These are phyloP conservation scores for Prunus yedoensis DNA, from an alignment of 331 rosid genomes.

Conservation along the genomic window DNA sequence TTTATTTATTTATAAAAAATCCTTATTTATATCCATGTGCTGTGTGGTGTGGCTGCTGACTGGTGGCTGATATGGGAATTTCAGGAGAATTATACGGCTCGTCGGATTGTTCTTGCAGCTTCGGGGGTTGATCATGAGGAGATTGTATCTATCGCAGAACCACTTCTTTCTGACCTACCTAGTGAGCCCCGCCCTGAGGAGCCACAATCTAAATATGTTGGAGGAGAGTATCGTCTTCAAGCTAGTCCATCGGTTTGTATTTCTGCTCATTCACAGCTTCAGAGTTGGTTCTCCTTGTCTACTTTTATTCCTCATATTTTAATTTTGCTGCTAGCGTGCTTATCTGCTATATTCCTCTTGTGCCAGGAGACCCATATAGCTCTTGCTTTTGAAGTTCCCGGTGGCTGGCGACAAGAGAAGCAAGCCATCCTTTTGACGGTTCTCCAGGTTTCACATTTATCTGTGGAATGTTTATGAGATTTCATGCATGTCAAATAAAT, in stretches of 20 bases:
- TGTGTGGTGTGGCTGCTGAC: slow-evolving; percentile 21
- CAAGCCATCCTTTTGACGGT: slow-evolving; percentile 83
- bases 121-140: slow-evolving; percentile 88
- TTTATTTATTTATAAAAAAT: background rate
- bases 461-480: slow-evolving; percentile 1
- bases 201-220: slow-evolving; percentile 78
- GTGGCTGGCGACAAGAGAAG: slow-evolving; percentile 85
- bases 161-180: slow-evolving; percentile 86
- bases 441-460: slow-evolving; percentile 63
- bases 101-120: slow-evolving; percentile 94
- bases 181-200: slow-evolving; percentile 44
- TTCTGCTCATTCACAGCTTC: background rate
- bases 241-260: slow-evolving; percentile 74
- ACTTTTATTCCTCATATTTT: background rate
- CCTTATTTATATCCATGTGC: background rate
- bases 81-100: slow-evolving; percentile 95
- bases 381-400: slow-evolving; percentile 89
- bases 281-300: slow-evolving; percentile 9
- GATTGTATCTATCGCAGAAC: slow-evolving; percentile 75
- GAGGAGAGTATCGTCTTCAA: slow-evolving; percentile 90
- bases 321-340: slow-evolving; percentile 11
- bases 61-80: slow-evolving; percentile 27
- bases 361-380: slow-evolving; percentile 76
- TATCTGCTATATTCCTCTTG: slow-evolving; percentile 22
- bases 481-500: background rate